Base-by-base conservation (phyloP, 2,329 filamentous ascomycete species). In the Fusarium drepaniforme region DNA sequence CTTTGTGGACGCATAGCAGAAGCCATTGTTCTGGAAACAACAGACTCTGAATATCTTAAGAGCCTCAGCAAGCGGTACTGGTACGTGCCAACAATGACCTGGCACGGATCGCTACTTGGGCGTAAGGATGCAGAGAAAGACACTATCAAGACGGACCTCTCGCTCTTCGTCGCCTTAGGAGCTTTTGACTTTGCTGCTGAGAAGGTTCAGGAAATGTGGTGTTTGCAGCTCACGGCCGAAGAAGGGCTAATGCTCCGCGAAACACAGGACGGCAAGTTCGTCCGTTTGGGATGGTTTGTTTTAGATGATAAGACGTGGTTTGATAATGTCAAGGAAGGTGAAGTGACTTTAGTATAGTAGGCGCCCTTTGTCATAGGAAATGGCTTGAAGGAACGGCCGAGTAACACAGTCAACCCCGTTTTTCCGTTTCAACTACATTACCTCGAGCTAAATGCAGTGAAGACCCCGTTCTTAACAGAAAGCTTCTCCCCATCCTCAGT, bases 181-280 rank as follows among this genome's bases (percentile, higher is more conserved):
- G 51, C 60, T 0, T 72, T 73, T 25, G 65, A 73, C 1, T 49
- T 72, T 28, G 23, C 53, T 5, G 49, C 53, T 4, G 65, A 73
- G 49, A 9, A 37, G 16, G 13, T 15, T 6, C 8, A 65, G 2
- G 23, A 63, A 1, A 11, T 66, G 1, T 66, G 37, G 37, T 72
- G 65, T 12, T 37, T 72, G 5, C 57, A 59, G 3, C 23, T 73
- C 4, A 67, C 61, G 28, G 5, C 33, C 5, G 49, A 72, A 1
- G 40, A 62, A 1, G 71, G 71, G 1, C 21, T 73, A 3, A 60
- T 73, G 28, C 30, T 73, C 3, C 33, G 16, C 7, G 16, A 23
- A 23, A 58, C n/a, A 3, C 11, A 33, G 1, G 15, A 60, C 18
- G 57, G 15, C 11, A 38, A 44, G 3, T 72, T 72, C 42, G 38